These are phyloP conservation scores for Fraxinus nigra DNA, from an alignment of 305 asterid genomes.

Conservation along the genomic window DNA sequence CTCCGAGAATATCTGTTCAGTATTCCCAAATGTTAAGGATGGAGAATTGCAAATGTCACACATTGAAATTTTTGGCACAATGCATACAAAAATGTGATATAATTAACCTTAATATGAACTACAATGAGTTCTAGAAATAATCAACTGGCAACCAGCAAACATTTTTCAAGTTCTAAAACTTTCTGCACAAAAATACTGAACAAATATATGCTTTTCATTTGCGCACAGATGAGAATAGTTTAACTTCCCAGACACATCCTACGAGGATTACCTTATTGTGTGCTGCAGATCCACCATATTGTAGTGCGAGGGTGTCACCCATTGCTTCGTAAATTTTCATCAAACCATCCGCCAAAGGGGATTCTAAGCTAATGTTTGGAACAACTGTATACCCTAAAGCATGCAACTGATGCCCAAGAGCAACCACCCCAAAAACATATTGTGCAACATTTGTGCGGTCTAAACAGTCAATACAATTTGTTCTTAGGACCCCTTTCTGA, in stretches of 20 bases:
- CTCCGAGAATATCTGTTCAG: slow-evolving; percentile 77
- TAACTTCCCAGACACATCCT: slow-evolving; percentile 5
- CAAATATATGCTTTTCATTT: not conserved
- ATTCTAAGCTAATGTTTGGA: slow-evolving; percentile 51
- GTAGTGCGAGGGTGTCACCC: slow-evolving; percentile 96
- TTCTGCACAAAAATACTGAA: not conserved
- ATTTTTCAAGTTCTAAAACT: slow-evolving; percentile 9
- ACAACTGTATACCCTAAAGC: slow-evolving; percentile 61
- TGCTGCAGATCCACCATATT: slow-evolving; percentile 96
- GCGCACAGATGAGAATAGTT: not conserved
- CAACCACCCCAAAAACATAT: slow-evolving; percentile 76
- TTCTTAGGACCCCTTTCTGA: slow-evolving; percentile 84
- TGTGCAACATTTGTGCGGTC: slow-evolving; percentile 97
- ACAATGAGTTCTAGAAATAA: not conserved
- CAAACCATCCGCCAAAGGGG: slow-evolving; percentile 62
- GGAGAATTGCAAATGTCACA: not conserved
- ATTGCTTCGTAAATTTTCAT: slow-evolving; percentile 85
- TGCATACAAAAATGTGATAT: not conserved
- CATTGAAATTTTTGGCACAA: not conserved
- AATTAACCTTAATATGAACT: not conserved
- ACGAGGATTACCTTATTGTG: slow-evolving; percentile 75
- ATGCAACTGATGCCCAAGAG: slow-evolving; percentile 77
- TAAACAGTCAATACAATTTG: slow-evolving; percentile 94
- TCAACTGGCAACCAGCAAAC: slow-evolving; percentile 1
- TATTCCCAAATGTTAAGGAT: slow-evolving; percentile 17